Evolutionary conservation across 192 early-diverging fungal genomes (phyloP), one percentile per base, ranked within the genome.

Genomic region (Linnemannia schmuckeri): DNA sequence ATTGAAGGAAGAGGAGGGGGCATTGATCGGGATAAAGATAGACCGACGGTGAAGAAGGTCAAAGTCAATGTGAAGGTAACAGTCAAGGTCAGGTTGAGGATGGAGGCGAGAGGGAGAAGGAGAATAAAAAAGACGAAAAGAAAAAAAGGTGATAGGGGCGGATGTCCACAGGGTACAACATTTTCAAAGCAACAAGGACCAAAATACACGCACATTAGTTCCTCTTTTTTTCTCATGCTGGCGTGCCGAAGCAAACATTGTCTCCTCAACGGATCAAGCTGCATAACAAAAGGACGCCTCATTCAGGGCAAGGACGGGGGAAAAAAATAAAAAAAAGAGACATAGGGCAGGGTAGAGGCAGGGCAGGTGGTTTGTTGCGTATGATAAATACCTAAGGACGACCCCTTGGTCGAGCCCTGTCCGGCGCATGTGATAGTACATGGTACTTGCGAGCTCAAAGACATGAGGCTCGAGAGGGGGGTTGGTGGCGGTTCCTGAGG

Each of bases 361-460:
- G n/a, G 61, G 27, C 44, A 63, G 49, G 12, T 40, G 47, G 44
- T 69, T 47, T 80, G 35, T 63, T 61, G 41, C 22, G 6, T 55
- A 18, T 42, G 30, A 33, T 54, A 40, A 1, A 71, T 89, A 94
- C 93, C 91, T 95, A 38, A 96, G 88, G 17, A 95, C 77, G 47
- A 96, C 91, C 15, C 88, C 85, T 80, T 95, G 94, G 78, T 95
- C 94, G 82, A 93, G 90, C 8, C 91, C 92, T 37, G 92, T 88
- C 77, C 94, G 84, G 75, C 92, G 77, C 91, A 96, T 89, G 66
- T 95, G 93, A 77, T 92, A 90, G 80, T 96, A 95, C 17, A 95
- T 92, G 40, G 91, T 91, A 15, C 90, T 91, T 3, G 94, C 95
- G 22, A 96, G 84, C 69, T 94, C 94, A 82, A 90, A 96, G 37